Percentiles rank a stretch among this genome's conserved stretches.
phyloP scores from a whole-genome alignment of 2,329 filamentous ascomycete species.

The Ophiostoma montium region DNA sequence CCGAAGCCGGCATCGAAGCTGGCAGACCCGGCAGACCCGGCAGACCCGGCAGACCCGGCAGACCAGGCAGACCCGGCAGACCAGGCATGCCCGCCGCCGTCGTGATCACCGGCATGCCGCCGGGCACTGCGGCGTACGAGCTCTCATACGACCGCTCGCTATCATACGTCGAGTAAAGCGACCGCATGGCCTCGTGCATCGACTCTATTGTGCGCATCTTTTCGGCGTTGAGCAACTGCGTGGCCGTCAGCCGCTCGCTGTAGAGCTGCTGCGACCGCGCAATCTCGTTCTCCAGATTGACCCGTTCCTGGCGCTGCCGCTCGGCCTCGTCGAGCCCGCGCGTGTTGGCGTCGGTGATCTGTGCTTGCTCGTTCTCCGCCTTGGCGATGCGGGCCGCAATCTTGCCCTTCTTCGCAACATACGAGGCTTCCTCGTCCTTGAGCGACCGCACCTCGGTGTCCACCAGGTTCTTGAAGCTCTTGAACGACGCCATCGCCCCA shows the following conservation, averaged over 20 bases:
- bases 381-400: conserved; percentile 57
- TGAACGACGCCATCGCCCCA: conserved; percentile 36
- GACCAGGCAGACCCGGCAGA: too few species aligned
- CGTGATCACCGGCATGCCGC: not conserved
- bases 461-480: conserved; percentile 43
- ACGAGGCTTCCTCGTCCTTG: conserved; percentile 47
- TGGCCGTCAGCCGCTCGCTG: conserved; percentile 24
- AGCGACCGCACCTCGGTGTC: conserved; percentile 50
- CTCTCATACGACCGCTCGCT: conserved; percentile 27
- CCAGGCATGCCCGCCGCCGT: not conserved
- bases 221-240: conserved; percentile 22
- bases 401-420: conserved; percentile 58
- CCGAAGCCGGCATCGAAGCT: conserved; percentile 3
- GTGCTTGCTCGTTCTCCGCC: conserved; percentile 57
- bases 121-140: conserved; percentile 10
- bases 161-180: conserved; percentile 29
- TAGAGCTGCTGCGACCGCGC: conserved; percentile 30
- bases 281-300: conserved; percentile 32
- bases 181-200: conserved; percentile 23
- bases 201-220: conserved; percentile 27
- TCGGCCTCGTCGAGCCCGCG: conserved; percentile 51
- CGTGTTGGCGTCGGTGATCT: conserved; percentile 54
- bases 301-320: conserved; percentile 37
- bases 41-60: too few species aligned
- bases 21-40: not conserved